phyloP scores from a whole-genome alignment of 2,329 filamentous ascomycete genomes.

The Didymella pomorum region DNA sequence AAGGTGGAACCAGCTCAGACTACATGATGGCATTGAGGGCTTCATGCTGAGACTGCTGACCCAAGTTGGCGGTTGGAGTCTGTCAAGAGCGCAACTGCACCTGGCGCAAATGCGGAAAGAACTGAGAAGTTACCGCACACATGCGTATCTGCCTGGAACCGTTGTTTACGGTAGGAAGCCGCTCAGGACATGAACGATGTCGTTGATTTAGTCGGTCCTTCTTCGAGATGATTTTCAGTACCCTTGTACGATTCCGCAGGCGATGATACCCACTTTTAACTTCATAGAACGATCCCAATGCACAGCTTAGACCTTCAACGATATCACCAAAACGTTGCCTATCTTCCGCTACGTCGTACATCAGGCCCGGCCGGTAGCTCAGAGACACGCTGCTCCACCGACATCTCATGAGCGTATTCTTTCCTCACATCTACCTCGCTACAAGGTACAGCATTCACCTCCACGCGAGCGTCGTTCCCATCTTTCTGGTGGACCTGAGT shows the following conservation, averaged over 20 bases:
- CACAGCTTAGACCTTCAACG: background rate
- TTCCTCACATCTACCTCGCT: background rate
- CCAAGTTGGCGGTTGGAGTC: conserved; percentile 46
- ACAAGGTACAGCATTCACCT: background rate
- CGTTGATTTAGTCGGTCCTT: background rate
- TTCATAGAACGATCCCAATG: conserved; percentile 1
- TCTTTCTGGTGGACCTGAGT: background rate
- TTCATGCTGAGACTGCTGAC: conserved; percentile 50
- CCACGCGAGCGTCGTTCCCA: background rate
- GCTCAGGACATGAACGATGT: conserved; percentile 4
- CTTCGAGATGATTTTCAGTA: background rate
- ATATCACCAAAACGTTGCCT: background rate
- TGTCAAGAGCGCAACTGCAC: conserved; percentile 47
- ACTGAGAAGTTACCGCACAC: conserved; percentile 43
- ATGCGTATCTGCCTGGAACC: conserved; percentile 49
- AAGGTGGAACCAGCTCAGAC: conserved; percentile 47
- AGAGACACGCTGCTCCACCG: background rate
- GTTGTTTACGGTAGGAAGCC: conserved; percentile 50
- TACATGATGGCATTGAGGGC: conserved; percentile 50
- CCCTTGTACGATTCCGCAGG: background rate
- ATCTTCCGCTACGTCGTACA: background rate
- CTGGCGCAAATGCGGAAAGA: conserved; percentile 49
- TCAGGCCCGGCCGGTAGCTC: conserved; percentile 1
- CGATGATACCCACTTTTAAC: conserved; percentile 17
- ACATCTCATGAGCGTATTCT: background rate